Base-by-base conservation (phyloP, 331 rosid genomes). In the Spiraea crenata region DNA sequence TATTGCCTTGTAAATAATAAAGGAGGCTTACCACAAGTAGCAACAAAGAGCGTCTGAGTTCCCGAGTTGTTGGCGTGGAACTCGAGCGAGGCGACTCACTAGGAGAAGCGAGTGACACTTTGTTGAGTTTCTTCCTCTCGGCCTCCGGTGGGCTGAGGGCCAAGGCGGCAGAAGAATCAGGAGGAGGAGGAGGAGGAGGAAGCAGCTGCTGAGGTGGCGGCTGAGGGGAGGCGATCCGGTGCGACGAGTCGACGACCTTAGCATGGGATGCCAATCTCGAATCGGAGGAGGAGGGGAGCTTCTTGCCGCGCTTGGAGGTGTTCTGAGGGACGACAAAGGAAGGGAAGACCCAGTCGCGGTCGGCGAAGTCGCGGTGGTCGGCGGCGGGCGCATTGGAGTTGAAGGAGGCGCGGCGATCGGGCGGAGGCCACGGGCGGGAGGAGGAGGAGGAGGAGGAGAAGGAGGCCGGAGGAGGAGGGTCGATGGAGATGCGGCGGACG, bases 321-420 rank as follows among this genome's bases (percentile, higher is more conserved):
- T 54, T 68, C 63, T 84, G 72, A 1, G 90, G 83, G 41, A 96
- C 90, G 2, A 93, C 89, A 19, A 86, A 80, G 12, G 98, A 87
- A 54, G 96, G 98, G 76, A 80, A 88, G 68, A 87, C 81, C 88
- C 87, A 90, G 50, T 90, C 91, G 12, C 90, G 81, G 6, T 92
- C 76, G 3, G 85, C 73, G 76, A 81, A 80, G 37, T 80, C 87
- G 1, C 76, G 79, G 37, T 65, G 70, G 72, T 14, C 51, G 9
- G 79, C 13, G 3, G 83, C 20, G 42, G 62, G n/a, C n/a, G 34
- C 50, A 61, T 77, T 82, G 68, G 47, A 74, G 19, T 66, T 68
- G 37, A 72, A 16, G 46, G 86, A 82, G 31, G 76, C 82, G 41
- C 77, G 85, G 49, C 85, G 86, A 38, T 74, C 81, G 34, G 77